Base-by-base conservation (phyloP, 352 stramenopile genomes). In the Aphanomyces cochlioides region DNA sequence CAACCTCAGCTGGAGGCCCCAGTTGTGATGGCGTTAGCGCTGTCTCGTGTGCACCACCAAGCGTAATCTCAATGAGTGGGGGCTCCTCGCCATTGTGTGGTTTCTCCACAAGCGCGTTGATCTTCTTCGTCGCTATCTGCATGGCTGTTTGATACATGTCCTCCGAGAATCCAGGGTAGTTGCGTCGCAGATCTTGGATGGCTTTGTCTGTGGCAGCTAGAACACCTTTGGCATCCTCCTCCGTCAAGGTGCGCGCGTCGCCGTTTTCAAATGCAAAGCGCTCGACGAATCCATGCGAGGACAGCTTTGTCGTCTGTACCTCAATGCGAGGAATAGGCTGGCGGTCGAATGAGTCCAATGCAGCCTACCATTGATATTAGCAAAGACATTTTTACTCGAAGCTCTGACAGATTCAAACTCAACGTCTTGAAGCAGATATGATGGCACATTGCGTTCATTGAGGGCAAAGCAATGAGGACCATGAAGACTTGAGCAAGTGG, bases 391-490 rank as follows among this genome's bases (percentile, higher is more conserved):
- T 53, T 19, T 28, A 28, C 28, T 28, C 28, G 28, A 28, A 28
- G 28, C 28, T 12, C 50, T 19, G 8, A 66, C 57, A 19, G 57
- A 41, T 19, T 47, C 37, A 47, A 66, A 66, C 38, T 66, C 57
- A 19, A 53, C 57, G 39, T 37, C 39, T n/a, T 66, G 38, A 7
- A 66, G 38, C 28, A 66, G 38, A 28, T 66, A 53, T 5, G 57
- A 66, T 34, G 57, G 57, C 10, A 66, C 57, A 21, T 66, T 66
- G 5, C 57, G 57, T 12, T 21, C 38, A 21, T 66, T 66, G 36
- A 66, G n/a, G 37, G 37, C 39, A 37, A 53, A 66, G 28, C 57
- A 66, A 47, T 66, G 57, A n/a, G 57, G 57, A 10, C 57, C 57
- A 28, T 66, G 37, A 17, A 66, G 17, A 8, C 36, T 50, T n/a